phyloP scores from a whole-genome alignment of 257 asterid genomes.

The Gentiana straminea region DNA sequence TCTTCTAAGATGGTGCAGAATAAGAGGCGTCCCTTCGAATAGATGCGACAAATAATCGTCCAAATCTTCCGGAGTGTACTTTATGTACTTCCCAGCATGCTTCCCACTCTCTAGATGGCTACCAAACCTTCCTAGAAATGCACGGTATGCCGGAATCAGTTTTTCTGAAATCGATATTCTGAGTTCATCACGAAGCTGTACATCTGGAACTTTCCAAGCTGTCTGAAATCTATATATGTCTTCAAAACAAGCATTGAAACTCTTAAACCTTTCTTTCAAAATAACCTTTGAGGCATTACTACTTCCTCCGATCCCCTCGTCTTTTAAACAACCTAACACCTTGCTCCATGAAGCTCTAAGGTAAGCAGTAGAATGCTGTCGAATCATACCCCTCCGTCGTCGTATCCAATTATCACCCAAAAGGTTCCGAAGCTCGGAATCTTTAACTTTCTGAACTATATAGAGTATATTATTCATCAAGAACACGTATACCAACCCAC shows the following conservation, averaged over 20 bases:
- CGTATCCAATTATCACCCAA: slow-evolving; percentile 85
- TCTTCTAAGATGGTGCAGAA: slow-evolving; percentile 81
- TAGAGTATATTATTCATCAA: slow-evolving; percentile 88
- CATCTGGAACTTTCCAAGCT: slow-evolving; percentile 92
- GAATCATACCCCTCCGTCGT: slow-evolving; percentile 64
- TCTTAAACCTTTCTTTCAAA: slow-evolving; percentile 86
- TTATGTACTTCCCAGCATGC: slow-evolving; percentile 75
- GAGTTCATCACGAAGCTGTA: slow-evolving; percentile 95
- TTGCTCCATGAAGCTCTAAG: slow-evolving; percentile 91
- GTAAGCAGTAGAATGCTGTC: slow-evolving; percentile 81
- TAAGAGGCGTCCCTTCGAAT: slow-evolving; percentile 86
- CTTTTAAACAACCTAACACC: slow-evolving; percentile 68
- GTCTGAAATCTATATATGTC: slow-evolving; percentile 80
- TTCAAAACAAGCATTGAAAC: slow-evolving; percentile 84
- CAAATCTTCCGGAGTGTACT: slow-evolving; percentile 72
- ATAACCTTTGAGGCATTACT: slow-evolving; percentile 68
- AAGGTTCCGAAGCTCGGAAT: slow-evolving; percentile 65
- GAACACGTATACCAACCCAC: slow-evolving; percentile 72
- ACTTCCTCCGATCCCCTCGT: slow-evolving; percentile 83
- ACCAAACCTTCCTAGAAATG: slow-evolving; percentile 83
- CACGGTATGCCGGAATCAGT: slow-evolving; percentile 88
- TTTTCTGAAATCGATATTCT: slow-evolving; percentile 85
- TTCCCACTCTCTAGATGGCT: slow-evolving; percentile 79
- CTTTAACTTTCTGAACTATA: slow-evolving; percentile 86
- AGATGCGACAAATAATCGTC: slow-evolving; percentile 77